These are phyloP conservation scores for Lablab purpureus DNA, from an alignment of 306 rosid genomes.

Conservation along the genomic window DNA sequence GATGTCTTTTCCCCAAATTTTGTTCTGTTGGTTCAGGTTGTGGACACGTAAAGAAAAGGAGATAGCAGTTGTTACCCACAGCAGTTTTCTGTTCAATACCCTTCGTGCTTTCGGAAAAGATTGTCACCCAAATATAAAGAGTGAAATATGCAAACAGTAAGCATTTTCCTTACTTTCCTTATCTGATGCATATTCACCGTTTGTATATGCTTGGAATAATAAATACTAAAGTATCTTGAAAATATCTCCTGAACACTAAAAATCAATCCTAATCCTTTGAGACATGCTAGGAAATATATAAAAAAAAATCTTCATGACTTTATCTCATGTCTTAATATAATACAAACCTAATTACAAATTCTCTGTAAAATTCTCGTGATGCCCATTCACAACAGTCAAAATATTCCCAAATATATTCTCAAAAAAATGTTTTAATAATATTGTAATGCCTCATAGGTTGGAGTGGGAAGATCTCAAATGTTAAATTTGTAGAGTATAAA, in stretches of 20 bases:
- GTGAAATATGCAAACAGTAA: constrained; percentile 71
- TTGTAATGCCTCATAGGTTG: no score
- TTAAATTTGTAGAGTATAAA: no score
- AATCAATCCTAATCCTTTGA: not conserved
- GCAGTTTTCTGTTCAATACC: constrained; percentile 73
- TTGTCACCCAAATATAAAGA: constrained; percentile 73
- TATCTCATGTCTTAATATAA: not conserved
- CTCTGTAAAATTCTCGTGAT: no score
- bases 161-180: no score
- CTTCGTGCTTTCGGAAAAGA: constrained; percentile 75
- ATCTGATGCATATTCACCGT: constrained; percentile 39
- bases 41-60: constrained; percentile 88
- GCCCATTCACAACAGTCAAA: no score
- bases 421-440: no score
- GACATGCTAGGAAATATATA: not conserved
- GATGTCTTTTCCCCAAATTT: constrained; percentile 27
- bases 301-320: not conserved
- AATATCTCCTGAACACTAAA: constrained; percentile 22
- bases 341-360: not conserved
- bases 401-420: no score
- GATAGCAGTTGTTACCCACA: constrained; percentile 78
- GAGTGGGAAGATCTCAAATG: no score
- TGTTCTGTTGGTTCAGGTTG: constrained; percentile 60
- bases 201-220: constrained; percentile 16
- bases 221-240: not conserved